phyloP scores from a whole-genome alignment of 169 alveolate genomes.

The Cryptosporidium sp. region DNA sequence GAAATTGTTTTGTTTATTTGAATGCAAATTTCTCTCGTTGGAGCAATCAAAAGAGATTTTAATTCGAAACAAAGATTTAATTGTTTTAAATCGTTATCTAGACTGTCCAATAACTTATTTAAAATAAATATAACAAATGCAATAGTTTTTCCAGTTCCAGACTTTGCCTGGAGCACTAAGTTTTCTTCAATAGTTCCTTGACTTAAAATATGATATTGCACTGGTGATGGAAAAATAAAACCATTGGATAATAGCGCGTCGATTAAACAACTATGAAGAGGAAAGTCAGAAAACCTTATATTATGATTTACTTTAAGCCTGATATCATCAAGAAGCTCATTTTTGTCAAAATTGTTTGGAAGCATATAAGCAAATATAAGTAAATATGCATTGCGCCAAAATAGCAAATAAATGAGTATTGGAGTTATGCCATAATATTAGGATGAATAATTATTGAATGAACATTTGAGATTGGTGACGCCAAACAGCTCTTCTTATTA shows the following conservation, averaged over 20 bases:
- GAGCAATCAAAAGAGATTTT: constrained; percentile 79
- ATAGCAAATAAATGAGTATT: not conserved
- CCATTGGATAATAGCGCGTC: constrained; percentile 22
- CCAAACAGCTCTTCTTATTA: not conserved
- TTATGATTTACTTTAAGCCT: not conserved
- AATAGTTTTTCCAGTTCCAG: constrained; percentile 81
- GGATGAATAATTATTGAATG: constrained; percentile 18
- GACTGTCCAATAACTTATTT: constrained; percentile 20
- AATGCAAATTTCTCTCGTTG: constrained; percentile 90
- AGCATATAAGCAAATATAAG: not conserved
- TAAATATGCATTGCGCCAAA: constrained; percentile 22
- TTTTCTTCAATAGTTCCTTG: constrained; percentile 32
- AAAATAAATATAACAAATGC: constrained; percentile 71
- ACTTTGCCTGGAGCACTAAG: constrained; percentile 78
- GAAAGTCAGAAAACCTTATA: constrained; percentile 51
- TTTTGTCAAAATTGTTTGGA: not conserved
- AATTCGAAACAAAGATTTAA: not conserved
- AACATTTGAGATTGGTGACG: not conserved
- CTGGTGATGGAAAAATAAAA: constrained; percentile 57
- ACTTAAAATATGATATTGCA: constrained; percentile 55
- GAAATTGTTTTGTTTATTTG: constrained; percentile 81
- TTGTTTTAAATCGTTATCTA: not conserved
- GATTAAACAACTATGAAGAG: constrained; percentile 27
- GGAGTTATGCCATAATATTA: constrained; percentile 23
- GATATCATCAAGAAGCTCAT: constrained; percentile 32